Conservation (phyloP, 805 yeast genomes). For the Hanseniaspora taiwanica region DNA sequence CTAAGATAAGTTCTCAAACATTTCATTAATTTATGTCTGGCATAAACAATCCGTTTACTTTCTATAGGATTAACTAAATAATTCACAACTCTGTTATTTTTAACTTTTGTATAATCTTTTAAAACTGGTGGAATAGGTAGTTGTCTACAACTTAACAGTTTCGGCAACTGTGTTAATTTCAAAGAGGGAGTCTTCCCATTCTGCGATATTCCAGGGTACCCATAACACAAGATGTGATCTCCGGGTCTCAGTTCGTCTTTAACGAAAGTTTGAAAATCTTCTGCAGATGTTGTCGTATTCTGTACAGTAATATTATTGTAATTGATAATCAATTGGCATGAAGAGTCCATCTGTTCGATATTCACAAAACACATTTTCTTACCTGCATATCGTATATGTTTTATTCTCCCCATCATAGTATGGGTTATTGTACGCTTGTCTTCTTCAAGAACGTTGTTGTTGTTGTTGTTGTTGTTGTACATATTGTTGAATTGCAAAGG, state of each 20-base stretch:
- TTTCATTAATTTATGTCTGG: slow-evolving; percentile 43
- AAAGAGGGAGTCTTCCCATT: slow-evolving; percentile 62
- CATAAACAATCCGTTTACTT: slow-evolving; percentile 32
- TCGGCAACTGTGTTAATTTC: slow-evolving; percentile 36
- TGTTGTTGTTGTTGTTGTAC: slow-evolving; percentile 5
- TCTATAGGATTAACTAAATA: slow-evolving; percentile 44
- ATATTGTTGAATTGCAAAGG: slow-evolving; percentile 8
- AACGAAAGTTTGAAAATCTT: slow-evolving; percentile 15
- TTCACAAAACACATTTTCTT: slow-evolving; percentile 23
- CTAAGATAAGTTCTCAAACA: slow-evolving; percentile 49
- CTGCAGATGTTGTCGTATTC: background rate
- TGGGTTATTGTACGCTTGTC: slow-evolving; percentile 3
- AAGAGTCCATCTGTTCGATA: slow-evolving; percentile 8
- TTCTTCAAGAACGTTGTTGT: background rate
- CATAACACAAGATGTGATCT: slow-evolving; percentile 54
- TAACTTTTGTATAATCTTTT: slow-evolving; percentile 40
- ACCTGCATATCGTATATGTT: slow-evolving; percentile 19
- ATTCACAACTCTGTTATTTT: slow-evolving; percentile 59
- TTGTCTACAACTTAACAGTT: slow-evolving; percentile 53
- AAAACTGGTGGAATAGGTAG: slow-evolving; percentile 57
- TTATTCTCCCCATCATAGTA: slow-evolving; percentile 16
- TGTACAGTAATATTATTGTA: background rate
- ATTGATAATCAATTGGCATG: slow-evolving; percentile 5
- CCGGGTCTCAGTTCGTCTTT: slow-evolving; percentile 42
- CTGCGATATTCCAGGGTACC: slow-evolving; percentile 62